Percentiles rank a stretch among this genome's conserved stretches.
Evolutionary conservation across 306 rosid species (phyloP).

Genomic region (Psophocarpus tetragonolobus): DNA sequence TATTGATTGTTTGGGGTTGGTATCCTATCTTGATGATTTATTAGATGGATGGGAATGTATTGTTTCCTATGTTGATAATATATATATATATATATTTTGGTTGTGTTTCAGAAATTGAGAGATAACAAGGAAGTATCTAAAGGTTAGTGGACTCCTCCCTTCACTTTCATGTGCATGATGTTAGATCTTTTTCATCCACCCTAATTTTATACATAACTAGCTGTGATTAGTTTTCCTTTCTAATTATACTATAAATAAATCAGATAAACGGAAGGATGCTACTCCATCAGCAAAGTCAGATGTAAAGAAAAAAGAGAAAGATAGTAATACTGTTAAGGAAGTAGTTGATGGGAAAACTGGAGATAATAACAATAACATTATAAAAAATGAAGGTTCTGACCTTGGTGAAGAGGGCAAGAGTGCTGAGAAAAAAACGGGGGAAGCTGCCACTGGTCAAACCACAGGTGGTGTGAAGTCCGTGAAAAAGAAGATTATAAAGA

Average conservation of each 20-base stretch:
- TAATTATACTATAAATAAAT: conserved; percentile 43
- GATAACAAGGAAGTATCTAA: conserved; percentile 48
- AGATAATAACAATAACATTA: conserved; percentile 40
- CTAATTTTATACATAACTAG: background rate
- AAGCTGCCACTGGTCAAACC: conserved; percentile 50
- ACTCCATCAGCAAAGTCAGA: conserved; percentile 49
- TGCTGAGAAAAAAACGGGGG: conserved; percentile 55
- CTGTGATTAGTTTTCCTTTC: conserved; percentile 5
- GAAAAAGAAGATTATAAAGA: conserved; percentile 80
- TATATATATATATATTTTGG: background rate
- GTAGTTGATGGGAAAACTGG: conserved; percentile 51
- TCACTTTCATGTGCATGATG: conserved; percentile 8
- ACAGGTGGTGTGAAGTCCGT: conserved; percentile 58
- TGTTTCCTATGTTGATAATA: background rate
- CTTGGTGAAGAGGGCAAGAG: conserved; percentile 43
- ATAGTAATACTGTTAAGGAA: conserved; percentile 48
- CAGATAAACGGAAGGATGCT: conserved; percentile 59
- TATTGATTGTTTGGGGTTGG: conserved; percentile 22
- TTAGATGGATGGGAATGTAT: background rate
- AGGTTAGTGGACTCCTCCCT: conserved; percentile 34
- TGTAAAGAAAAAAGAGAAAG: conserved; percentile 56
- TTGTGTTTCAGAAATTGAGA: conserved; percentile 45
- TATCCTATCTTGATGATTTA: background rate
- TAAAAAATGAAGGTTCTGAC: conserved; percentile 47
- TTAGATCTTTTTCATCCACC: background rate